A percentile compares a stretch with the other conserved stretches of the same genome.
Conservation (phyloP, 2,329 filamentous ascomycete genomes). For the Sporothrix pseudoabietina region DNA sequence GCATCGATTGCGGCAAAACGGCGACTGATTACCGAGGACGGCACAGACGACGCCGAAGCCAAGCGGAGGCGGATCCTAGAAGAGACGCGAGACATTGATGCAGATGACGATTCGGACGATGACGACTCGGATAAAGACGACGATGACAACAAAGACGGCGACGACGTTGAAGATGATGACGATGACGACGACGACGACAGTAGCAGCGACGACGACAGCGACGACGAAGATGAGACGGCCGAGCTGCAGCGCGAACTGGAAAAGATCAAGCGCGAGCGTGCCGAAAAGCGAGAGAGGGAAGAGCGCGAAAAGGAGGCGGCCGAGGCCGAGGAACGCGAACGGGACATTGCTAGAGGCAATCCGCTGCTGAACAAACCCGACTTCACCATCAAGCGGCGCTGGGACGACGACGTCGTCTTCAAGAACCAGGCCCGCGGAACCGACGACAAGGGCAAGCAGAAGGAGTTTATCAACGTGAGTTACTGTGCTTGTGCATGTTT, state of each 20-base stretch:
- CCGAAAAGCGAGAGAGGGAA: slow-evolving; percentile 77
- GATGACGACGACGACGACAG: slow-evolving; percentile 64
- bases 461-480: slow-evolving; percentile 91
- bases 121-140: slow-evolving; percentile 60
- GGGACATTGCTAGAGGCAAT: slow-evolving; percentile 89
- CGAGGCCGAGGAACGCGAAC: slow-evolving; percentile 81
- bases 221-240: slow-evolving; percentile 76
- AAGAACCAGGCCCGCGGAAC: slow-evolving; percentile 97
- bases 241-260: slow-evolving; percentile 91
- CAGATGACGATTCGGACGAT: slow-evolving; percentile 61
- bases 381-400: slow-evolving; percentile 87
- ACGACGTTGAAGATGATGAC: slow-evolving; percentile 70
- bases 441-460: slow-evolving; percentile 82
- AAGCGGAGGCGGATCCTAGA: slow-evolving; percentile 87
- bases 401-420: slow-evolving; percentile 99
- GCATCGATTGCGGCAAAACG: slow-evolving; percentile 36
- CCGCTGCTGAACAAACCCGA: slow-evolving; percentile 86
- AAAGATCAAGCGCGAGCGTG: slow-evolving; percentile 86
- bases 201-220: slow-evolving; percentile 69
- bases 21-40: slow-evolving; percentile 27
- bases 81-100: slow-evolving; percentile 85
- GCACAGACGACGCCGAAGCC: slow-evolving; percentile 58
- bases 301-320: slow-evolving; percentile 78
- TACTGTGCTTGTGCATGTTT: too few relatives aligned
- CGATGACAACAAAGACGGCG: slow-evolving; percentile 56